Conservation (phyloP, 805 yeast species). For the Starmerella kuoi region DNA sequence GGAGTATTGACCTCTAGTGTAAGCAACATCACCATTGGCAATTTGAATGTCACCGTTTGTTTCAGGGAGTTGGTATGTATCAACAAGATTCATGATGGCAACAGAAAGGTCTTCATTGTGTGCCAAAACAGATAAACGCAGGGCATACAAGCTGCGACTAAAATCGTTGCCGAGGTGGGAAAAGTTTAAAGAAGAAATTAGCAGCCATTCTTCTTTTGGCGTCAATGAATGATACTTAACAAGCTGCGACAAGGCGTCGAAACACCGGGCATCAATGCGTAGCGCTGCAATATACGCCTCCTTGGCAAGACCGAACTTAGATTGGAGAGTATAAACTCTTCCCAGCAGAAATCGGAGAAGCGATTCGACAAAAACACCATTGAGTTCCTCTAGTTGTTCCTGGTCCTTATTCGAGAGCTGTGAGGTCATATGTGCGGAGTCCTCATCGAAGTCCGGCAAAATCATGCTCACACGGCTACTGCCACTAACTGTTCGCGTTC, state of each 20-base stretch:
- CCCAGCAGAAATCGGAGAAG: constrained; percentile 82
- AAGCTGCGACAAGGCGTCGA: constrained; percentile 78
- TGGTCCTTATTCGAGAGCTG: not conserved
- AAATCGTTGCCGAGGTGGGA: constrained; percentile 72
- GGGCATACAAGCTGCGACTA: constrained; percentile 61
- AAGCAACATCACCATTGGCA: constrained; percentile 56
- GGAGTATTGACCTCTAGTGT: constrained; percentile 65
- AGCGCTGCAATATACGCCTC: constrained; percentile 81
- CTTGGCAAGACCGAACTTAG: constrained; percentile 74
- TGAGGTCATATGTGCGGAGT: constrained; percentile 1
- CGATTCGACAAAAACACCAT: constrained; percentile 78
- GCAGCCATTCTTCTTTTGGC: constrained; percentile 44
- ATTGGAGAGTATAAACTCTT: constrained; percentile 64
- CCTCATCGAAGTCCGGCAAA: constrained; percentile 14
- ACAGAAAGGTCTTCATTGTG: constrained; percentile 48
- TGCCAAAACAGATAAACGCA: constrained; percentile 58
- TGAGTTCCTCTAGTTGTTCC: constrained; percentile 48
- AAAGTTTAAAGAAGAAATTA: constrained; percentile 52
- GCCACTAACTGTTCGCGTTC: constrained; percentile 14
- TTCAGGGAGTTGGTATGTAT: constrained; percentile 57
- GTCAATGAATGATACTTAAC: constrained; percentile 60
- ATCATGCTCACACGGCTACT: constrained; percentile 17
- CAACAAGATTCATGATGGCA: constrained; percentile 51
- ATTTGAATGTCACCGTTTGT: constrained; percentile 54
- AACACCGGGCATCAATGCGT: constrained; percentile 77